Conservation (phyloP, 805 yeast genomes). For the Sugiyamaella qingdaonensis region DNA sequence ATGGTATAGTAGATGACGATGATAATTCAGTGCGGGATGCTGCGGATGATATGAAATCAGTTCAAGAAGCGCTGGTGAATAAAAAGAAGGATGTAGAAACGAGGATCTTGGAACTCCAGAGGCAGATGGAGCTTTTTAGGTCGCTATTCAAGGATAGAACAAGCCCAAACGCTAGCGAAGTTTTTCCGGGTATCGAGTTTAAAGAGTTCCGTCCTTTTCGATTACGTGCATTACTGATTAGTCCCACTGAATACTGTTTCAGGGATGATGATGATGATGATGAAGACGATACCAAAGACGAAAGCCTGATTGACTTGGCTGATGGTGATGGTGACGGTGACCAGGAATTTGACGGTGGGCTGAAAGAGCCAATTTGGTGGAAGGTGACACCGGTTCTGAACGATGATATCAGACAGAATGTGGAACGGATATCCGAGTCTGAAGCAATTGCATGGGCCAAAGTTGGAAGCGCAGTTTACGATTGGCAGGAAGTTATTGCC, state of each 20-base stretch:
- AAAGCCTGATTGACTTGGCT: constrained; percentile 15
- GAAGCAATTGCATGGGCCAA: constrained; percentile 19
- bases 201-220: constrained; percentile 19
- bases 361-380: constrained; percentile 11
- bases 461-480: constrained; percentile 18
- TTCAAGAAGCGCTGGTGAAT: background rate
- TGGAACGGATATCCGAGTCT: constrained; percentile 7
- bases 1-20: constrained; percentile 1
- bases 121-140: background rate
- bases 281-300: constrained; percentile 10
- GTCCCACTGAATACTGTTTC: constrained; percentile 23
- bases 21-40: constrained; percentile 8
- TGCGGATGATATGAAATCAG: constrained; percentile 9
- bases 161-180: constrained; percentile 1
- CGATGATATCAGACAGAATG: background rate
- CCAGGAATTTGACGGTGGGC: background rate
- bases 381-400: background rate
- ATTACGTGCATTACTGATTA: constrained; percentile 19
- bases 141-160: constrained; percentile 15
- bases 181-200: constrained; percentile 12
- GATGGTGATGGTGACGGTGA: background rate
- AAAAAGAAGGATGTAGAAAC: background rate
- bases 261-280: background rate
- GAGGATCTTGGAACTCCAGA: background rate
- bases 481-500: constrained; percentile 24